Conservation (phyloP, 768 basidiomycete species). For the Russula emetica region DNA sequence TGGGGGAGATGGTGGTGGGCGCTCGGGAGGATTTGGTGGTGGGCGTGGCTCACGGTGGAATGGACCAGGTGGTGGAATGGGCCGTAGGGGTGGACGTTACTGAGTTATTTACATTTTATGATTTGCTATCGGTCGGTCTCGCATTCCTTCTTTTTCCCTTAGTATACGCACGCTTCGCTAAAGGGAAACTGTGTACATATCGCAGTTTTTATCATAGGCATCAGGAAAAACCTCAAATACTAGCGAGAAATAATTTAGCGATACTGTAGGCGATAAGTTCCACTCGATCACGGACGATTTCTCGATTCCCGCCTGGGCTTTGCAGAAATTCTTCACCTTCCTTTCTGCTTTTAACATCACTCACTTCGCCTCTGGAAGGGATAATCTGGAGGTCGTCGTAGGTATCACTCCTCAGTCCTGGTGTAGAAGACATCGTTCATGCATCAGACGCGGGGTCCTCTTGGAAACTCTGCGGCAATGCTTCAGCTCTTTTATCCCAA, state of each 20-base stretch:
- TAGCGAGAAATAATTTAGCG: too few species aligned
- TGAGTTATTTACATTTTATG: constrained; percentile 2
- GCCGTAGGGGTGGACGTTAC: constrained; percentile 20
- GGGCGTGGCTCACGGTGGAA: constrained; percentile 29
- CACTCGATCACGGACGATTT: background rate
- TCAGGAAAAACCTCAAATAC: too few species aligned
- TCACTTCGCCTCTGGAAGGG: constrained; percentile 21
- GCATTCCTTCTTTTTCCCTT: background rate
- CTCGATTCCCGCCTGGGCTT: constrained; percentile 13
- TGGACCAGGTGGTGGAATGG: constrained; percentile 8
- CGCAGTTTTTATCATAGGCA: constrained; percentile 13
- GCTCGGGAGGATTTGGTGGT: constrained; percentile 32
- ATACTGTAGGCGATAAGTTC: too few species aligned
- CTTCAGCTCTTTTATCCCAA: constrained; percentile 67
- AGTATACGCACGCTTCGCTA: background rate
- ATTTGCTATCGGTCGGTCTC: background rate
- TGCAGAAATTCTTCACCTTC: constrained; percentile 13
- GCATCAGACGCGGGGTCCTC: constrained; percentile 20
- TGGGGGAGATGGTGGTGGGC: constrained; percentile 33
- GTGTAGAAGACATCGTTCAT: background rate
- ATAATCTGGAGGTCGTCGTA: constrained; percentile 20
- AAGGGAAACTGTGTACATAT: constrained; percentile 6
- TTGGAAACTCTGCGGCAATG: constrained; percentile 36
- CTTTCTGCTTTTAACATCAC: constrained; percentile 23
- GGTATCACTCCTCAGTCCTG: constrained; percentile 19